These are phyloP conservation scores for Vickermania ingenoplastis DNA, from an alignment of 208 protist species.

Conservation along the genomic window DNA sequence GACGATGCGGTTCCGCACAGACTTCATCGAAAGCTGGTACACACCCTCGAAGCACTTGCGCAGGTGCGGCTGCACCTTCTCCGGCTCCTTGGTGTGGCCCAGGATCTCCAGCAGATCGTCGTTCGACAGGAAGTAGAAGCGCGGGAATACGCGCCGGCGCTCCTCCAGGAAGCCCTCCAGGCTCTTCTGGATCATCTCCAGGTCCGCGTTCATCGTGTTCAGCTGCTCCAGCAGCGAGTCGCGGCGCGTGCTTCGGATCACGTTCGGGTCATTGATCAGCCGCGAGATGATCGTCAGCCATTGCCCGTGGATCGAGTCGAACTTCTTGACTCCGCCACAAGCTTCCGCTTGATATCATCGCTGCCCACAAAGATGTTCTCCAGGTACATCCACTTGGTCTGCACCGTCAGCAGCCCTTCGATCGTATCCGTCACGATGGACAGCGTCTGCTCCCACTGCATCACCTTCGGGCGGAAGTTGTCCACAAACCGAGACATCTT, in stretches of 20 bases:
- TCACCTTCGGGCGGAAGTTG: slow-evolving; percentile 92
- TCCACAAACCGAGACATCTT: slow-evolving; percentile 94
- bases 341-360: slow-evolving; percentile 97
- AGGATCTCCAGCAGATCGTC: slow-evolving; percentile 97
- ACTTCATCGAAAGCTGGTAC: slow-evolving; percentile 80
- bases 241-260: slow-evolving; percentile 71
- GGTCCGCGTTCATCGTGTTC: slow-evolving; percentile 88
- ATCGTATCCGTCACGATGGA: slow-evolving; percentile 93
- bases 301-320: slow-evolving; percentile 92
- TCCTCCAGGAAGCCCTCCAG: slow-evolving; percentile 96
- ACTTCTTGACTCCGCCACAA: slow-evolving; percentile 94
- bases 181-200: slow-evolving; percentile 96
- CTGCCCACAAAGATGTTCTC: slow-evolving; percentile 95
- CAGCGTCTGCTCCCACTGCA: slow-evolving; percentile 93
- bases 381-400: slow-evolving; percentile 96
- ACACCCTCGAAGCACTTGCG: slow-evolving; percentile 97
- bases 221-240: slow-evolving; percentile 91
- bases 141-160: slow-evolving; percentile 93
- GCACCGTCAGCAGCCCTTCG: slow-evolving; percentile 86
- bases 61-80: slow-evolving; percentile 95
- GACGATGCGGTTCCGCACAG: slow-evolving; percentile 53
- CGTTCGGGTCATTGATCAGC: slow-evolving; percentile 84
- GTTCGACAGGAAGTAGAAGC: slow-evolving; percentile 98
- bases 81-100: slow-evolving; percentile 94
- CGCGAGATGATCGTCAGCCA: slow-evolving; percentile 89